Conservation (phyloP, 495 filamentous ascomycete genomes). For the Articulospora tetracladia region DNA sequence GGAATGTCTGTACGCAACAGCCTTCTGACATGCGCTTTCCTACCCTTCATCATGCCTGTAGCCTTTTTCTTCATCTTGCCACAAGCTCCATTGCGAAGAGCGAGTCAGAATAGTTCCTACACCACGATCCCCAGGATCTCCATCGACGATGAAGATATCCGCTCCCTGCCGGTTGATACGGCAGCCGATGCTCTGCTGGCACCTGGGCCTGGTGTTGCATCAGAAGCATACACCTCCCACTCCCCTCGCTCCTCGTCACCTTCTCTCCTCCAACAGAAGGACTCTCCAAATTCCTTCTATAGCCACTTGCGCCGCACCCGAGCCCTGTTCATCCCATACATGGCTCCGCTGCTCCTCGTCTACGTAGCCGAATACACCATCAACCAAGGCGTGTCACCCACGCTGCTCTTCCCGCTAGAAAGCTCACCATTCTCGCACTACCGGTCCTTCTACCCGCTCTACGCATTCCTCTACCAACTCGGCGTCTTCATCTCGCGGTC, state of each 20-base stretch:
- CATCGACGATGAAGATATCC: conserved; percentile 18
- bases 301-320: conserved; percentile 40
- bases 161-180: conserved; percentile 4
- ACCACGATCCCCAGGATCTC: conserved; percentile 29
- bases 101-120: conserved; percentile 30
- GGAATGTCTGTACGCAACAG: conserved; percentile 66
- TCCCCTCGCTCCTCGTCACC: conserved; percentile 20
- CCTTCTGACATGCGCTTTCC: conserved; percentile 68
- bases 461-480: conserved; percentile 86
- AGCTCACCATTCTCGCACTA: conserved; percentile 73
- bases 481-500: conserved; percentile 94
- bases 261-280: neutral
- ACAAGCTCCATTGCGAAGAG: conserved; percentile 44
- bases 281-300: conserved; percentile 32
- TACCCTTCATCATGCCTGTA: conserved; percentile 79
- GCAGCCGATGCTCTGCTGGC: conserved; percentile 14
- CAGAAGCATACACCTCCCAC: conserved; percentile 18
- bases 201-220: conserved; percentile 11
- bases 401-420: conserved; percentile 77
- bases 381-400: conserved; percentile 89
- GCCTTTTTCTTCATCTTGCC: conserved; percentile 84
- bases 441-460: conserved; percentile 86
- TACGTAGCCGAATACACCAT: conserved; percentile 96
- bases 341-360: conserved; percentile 87
- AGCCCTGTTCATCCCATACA: conserved; percentile 52